Evolutionary conservation across 768 basidiomycete genomes (phyloP), one percentile per base, ranked within the genome.

Genomic region (Lactarius quietus): DNA sequence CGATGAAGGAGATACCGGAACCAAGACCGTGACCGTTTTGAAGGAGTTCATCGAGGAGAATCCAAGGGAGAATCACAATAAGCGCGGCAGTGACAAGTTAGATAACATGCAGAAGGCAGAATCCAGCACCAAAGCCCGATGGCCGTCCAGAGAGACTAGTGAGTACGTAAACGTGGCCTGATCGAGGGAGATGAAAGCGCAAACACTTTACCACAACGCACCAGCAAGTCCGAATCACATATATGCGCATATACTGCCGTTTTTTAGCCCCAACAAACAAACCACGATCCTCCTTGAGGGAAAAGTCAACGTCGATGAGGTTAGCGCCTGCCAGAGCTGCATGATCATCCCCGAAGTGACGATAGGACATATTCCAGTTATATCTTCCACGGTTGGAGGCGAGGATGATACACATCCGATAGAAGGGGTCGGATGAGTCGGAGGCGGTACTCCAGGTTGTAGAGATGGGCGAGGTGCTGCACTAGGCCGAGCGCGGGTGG

Each of bases 321-420:
- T 94, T 98, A 45, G 97, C 96, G 62, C 97, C 97, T 20, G 96
- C 95, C 67, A 99, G 84, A 99, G 88, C 78, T 99, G 97, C 93
- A 99, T 98, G 77, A 98, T 99, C 96, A 98, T 98, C 73, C 97
- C 97, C 59, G 90, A 92, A 14, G 97, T 99, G 75, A 98, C 86
- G 74, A 98, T 96, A 45, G 97, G 97, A 33, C 88, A 95, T 72
- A 98, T 98, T 66, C 97, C 97, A 99, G 87, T 78, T 99, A 97
- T 97, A 99, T 99, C 97, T 98, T 69, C 97, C 97, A 66, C 96
- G 86, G 81, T 98, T 98, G 8, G 94, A 97, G 28, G 97, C 96
- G 66, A 99, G 86, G 79, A 99, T 98, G 80, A 96, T 96, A 78
- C 96, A 92, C 90, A 98, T 95, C 97, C 96, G 98, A 82, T 97